Base-by-base conservation (phyloP, 495 filamentous ascomycete genomes). In the Coniosporium apollinis region DNA sequence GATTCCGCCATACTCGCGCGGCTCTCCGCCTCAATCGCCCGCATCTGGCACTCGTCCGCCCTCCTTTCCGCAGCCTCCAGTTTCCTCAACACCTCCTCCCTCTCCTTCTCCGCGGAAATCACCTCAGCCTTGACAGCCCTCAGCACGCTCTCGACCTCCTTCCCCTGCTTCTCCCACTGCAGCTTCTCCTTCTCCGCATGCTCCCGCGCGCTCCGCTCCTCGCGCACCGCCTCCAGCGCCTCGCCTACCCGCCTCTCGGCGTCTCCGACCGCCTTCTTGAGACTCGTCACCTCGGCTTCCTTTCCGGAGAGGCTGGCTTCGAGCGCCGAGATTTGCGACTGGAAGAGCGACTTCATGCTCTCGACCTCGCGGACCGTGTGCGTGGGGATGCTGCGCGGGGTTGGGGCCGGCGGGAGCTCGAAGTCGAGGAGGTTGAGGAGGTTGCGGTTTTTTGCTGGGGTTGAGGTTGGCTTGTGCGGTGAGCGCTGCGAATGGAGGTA, bases 351-450 rank as follows among this genome's bases (percentile, higher is more conserved):
- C 51, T 94, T 94, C 33, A 97, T 64, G 5, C 73, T 79, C 48
- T 97, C 89, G 1, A 96, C 64, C 57, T 97, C 89, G 19, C 89
- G 76, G 1, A 85, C 79, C 2, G 91, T 93, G 42, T 96, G 75
- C 10, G 76, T 79, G 1, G 89, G 89, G 28, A 96, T 72, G 28
- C 81, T 91, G 37, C 87, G 78, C 13, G 89, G 89, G 1, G 89
- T 96, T 3, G 85, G 84, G 8, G 76, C 69, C 2, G 83, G 81
- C 7, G 84, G 82, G 11, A 94, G 77, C 43, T 94, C 86, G 50
- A 94, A 94, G 52, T 97, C 89, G 24, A 97, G 69, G 6, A 96
- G 67, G 43, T 78, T 78, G 21, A 56, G 55, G 36, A 65, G 54
- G 43, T 62, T 60, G 15, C 57, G 53, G 26, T 50, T 51, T 33